These are phyloP conservation scores for Nannizzia gypsea DNA, from an alignment of 2,329 filamentous ascomycete species.

Conservation along the genomic window DNA sequence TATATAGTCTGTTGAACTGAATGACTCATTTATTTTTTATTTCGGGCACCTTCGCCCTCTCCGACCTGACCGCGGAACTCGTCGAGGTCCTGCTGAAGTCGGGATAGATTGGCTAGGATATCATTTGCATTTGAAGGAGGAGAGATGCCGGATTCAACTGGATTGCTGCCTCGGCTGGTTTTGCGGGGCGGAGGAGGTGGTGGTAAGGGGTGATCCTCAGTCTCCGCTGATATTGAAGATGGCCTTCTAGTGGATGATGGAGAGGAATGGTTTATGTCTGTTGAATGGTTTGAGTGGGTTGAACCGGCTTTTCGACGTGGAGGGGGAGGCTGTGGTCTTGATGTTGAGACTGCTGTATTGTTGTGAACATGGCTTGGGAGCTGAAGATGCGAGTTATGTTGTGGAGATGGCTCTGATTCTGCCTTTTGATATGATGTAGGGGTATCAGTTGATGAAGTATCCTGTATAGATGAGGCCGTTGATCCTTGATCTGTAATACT, in stretches of 20 bases:
- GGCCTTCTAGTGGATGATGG: neutral
- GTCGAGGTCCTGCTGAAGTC: slow-evolving; percentile 65
- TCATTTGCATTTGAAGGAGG: slow-evolving; percentile 39
- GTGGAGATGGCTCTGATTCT: slow-evolving; percentile 6
- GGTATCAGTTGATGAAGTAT: neutral
- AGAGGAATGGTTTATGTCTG: neutral
- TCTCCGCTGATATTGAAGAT: neutral
- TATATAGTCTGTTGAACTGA: neutral
- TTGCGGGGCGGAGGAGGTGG: neutral
- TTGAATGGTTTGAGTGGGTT: neutral
- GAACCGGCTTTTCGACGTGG: slow-evolving; percentile 5
- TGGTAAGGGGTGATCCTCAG: neutral
- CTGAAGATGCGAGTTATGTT: slow-evolving; percentile 15
- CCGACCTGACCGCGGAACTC: slow-evolving; percentile 34
- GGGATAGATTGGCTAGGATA: slow-evolving; percentile 61
- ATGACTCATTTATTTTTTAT: neutral
- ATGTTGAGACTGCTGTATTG: neutral
- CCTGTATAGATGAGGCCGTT: neutral
- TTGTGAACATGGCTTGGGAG: neutral
- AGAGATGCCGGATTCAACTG: slow-evolving; percentile 9
- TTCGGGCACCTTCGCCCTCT: neutral
- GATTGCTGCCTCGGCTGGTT: neutral
- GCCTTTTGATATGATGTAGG: slow-evolving; percentile 1
- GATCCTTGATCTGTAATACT: neutral
- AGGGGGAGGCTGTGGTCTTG: slow-evolving; percentile 6